Base-by-base conservation (phyloP, 129 eudicot genomes). In the Lactuca saligna region DNA sequence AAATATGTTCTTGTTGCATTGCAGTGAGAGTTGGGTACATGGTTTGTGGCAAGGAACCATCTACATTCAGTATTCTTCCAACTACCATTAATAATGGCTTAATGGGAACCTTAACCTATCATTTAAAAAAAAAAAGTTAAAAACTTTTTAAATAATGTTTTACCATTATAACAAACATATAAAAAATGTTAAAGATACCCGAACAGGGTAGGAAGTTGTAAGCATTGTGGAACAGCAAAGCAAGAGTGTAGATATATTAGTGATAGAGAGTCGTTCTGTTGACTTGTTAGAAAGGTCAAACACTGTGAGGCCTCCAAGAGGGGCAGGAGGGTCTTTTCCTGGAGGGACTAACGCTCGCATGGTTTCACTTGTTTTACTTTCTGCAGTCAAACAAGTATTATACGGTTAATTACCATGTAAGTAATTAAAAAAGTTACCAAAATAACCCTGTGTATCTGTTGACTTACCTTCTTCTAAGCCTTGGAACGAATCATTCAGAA, bases 401-500 rank as follows among this genome's bases (percentile, higher is more conserved):
- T 25, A 25, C 1, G 0, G 1, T 25, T 25, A 25, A 20, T 20
- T 25, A 25, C 29, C 29, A 25, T 25, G 29, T 25, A 25, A 25
- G 29, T 25, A 25, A 25, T 59, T 61, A 73, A 53, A 69, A 69
- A 41, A 75, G 12, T 44, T 61, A 46, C 16, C 61, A 63, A 69
- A 14, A 57, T 39, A 39, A 13, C 38, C 25, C 61, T 42, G 29
- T 25, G 29, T 25, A 25, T 29, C 25, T 11, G 25, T 34, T 5
- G 17, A 58, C 37, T 66, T 83, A 89, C 98, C 98, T 79, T 85
- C 92, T 82, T 93, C 98, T 41, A 87, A 75, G 50, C 98, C 95
- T 73, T 89, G 95, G 16, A 89, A 85, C 7, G 85, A 84, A 57
- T 84, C 91, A 64, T 77, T 83, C 51, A 93, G 64, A 58, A 82